Conservation (phyloP, 306 rosid species). For the Dalbergia oliveri region DNA sequence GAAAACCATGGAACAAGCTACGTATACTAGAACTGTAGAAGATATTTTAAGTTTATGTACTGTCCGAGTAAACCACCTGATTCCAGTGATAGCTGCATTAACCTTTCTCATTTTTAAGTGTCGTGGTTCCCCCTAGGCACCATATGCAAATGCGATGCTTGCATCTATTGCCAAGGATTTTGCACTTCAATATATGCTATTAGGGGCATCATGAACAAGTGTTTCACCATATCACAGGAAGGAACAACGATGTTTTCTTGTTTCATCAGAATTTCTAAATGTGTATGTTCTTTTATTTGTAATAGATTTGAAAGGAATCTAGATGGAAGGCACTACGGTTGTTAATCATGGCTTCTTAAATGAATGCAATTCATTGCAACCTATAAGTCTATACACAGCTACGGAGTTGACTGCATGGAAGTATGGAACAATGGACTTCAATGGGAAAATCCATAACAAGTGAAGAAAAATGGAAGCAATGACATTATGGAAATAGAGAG, state of each 20-base stretch:
- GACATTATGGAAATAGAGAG: not conserved
- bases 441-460: not conserved
- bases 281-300: not conserved
- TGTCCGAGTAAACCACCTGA: constrained; percentile 1
- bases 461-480: constrained; percentile 9
- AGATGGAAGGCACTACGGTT: not conserved
- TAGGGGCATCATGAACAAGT: not conserved
- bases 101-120: not conserved
- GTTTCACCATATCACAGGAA: not conserved
- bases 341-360: constrained; percentile 6
- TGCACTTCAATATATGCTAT: not conserved
- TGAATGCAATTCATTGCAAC: not conserved
- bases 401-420: not conserved
- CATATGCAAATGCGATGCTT: not conserved
- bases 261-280: not conserved
- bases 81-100: not conserved
- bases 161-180: not conserved
- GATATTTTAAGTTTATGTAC: not conserved
- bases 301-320: constrained; percentile 2
- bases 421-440: not conserved
- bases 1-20: no score
- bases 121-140: not conserved
- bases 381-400: not conserved
- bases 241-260: not conserved
- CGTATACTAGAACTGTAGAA: not conserved